Conservation (phyloP, 768 basidiomycete genomes). For the Infundibulicybe gibba region DNA sequence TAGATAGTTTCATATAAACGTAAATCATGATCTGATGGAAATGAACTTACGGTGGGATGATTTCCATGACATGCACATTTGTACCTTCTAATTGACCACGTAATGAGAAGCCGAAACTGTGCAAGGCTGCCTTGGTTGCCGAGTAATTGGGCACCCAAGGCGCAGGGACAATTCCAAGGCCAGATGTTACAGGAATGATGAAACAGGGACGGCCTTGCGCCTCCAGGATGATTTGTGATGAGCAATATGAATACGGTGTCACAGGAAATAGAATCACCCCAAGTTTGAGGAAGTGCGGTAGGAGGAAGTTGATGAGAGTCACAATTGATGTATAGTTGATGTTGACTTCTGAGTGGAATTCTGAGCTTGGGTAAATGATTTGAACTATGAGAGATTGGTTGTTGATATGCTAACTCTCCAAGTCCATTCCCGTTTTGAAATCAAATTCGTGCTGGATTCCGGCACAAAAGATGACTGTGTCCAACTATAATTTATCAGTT, state of each 20-base stretch:
- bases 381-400: neutral
- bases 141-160: constrained; percentile 45
- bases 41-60: constrained; percentile 51
- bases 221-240: constrained; percentile 24
- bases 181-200: constrained; percentile 50
- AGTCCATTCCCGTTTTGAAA: constrained; percentile 39
- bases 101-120: constrained; percentile 46
- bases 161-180: constrained; percentile 42
- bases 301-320: constrained; percentile 41
- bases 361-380: constrained; percentile 19
- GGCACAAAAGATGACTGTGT: constrained; percentile 50
- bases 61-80: constrained; percentile 51
- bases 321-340: constrained; percentile 53
- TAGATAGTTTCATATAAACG: neutral
- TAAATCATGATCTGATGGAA: neutral
- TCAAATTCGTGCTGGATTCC: constrained; percentile 49
- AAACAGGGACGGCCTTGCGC: constrained; percentile 41
- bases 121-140: constrained; percentile 56
- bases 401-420: constrained; percentile 33
- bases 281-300: constrained; percentile 54
- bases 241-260: neutral
- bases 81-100: constrained; percentile 42
- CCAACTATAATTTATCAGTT: constrained; percentile 34
- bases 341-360: constrained; percentile 41
- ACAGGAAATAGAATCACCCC: constrained; percentile 31